phyloP scores from a whole-genome alignment of 768 basidiomycete species.

The Clavulina sp. region DNA sequence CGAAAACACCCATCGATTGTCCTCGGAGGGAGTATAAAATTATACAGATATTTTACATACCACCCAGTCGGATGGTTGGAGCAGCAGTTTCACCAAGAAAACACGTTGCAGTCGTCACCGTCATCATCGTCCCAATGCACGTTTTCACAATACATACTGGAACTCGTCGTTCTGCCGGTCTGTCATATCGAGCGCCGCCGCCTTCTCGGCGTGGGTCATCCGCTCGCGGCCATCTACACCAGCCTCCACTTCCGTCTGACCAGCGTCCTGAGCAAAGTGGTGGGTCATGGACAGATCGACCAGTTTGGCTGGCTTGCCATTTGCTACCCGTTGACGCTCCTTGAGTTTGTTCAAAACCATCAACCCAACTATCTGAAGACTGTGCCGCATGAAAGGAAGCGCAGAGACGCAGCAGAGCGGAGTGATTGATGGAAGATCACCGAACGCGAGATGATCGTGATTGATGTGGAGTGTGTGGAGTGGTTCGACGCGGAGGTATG shows the following conservation, averaged over 20 bases:
- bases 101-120: too few species aligned
- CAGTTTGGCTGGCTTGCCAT: conserved; percentile 18
- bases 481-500: too few species aligned
- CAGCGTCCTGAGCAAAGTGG: conserved; percentile 12
- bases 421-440: too few species aligned
- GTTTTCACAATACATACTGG: background rate
- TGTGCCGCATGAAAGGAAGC: background rate
- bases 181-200: conserved; percentile 5
- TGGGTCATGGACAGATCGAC: conserved; percentile 14
- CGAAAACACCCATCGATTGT: too few species aligned
- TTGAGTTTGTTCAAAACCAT: background rate
- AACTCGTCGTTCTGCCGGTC: conserved; percentile 1
- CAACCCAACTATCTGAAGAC: background rate
- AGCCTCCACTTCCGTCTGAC: conserved; percentile 4
- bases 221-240: background rate
- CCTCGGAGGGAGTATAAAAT: too few species aligned
- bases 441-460: too few species aligned
- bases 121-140: too few species aligned
- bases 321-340: conserved; percentile 11
- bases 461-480: too few species aligned
- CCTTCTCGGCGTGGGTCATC: background rate
- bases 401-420: background rate
- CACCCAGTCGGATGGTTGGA: too few species aligned
- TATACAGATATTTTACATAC: too few species aligned
- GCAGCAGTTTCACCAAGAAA: too few species aligned